Base-by-base conservation (phyloP, 2,329 filamentous ascomycete species). In the Arthroderma uncinatum region DNA sequence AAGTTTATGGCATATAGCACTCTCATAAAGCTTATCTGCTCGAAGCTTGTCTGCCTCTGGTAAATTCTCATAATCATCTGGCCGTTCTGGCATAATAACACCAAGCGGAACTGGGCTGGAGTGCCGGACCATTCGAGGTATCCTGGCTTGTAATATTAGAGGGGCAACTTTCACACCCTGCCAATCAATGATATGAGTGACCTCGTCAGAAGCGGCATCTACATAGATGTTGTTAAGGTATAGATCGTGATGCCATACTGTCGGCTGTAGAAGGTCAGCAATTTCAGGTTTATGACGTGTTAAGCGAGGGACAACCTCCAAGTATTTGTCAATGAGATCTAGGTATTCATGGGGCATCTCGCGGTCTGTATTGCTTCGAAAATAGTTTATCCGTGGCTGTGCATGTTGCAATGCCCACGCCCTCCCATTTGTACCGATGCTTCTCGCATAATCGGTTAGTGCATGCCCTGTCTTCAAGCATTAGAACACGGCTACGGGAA, bases 101-200 rank as follows among this genome's bases (percentile, higher is more conserved):
- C 30, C 30, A 33, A 33, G 30, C 1, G 63, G 62, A 42, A 56
- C 33, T 2, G 63, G 64, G 42, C 62, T 61, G 25, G 61, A 62
- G 55, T 63, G 64, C 54, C 65, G 42, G 2, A 67, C 58, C 48
- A 66, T 64, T 0, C 33, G 60, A 3, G 73, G 73, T 48, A 77
- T 72, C 2, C 70, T 69, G 40, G 68, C 64, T 8, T 65, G 63
- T 6, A 73, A 64, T 53, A 72, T 68, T 6, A 68, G 67, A 4
- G 71, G 73, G 14, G 73, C 66, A 33, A 67, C 61, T 2, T 64
- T 44, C 36, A 62, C 63, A 60, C 75, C 65, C 61, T 75, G 71
- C 73, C 71, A 76, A 58, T 76, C 72, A 40, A 76, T 73, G 1
- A 76, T 58, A 28, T 69, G 59, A 33, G 63, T 63, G 21, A 75